Percentiles rank a stretch among this genome's conserved stretches.
These are phyloP conservation scores for Paspalum vaginatum DNA, from an alignment of 176 grass and related monocot genomes.

Conservation along the genomic window DNA sequence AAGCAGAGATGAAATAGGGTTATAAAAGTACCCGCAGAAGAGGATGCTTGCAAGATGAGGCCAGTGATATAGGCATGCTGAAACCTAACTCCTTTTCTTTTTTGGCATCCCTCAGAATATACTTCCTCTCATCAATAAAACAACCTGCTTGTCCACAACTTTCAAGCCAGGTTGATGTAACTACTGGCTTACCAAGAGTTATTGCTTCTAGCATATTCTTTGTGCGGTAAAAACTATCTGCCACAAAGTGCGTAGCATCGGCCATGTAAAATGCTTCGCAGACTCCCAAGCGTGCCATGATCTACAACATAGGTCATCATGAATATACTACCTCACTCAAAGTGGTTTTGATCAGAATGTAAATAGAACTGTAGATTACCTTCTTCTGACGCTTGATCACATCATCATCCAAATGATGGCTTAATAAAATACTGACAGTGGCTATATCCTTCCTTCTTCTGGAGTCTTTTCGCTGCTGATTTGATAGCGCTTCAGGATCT, in stretches of 20 bases:
- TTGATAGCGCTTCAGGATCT: slow-evolving; percentile 44
- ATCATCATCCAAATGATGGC: slow-evolving; percentile 78
- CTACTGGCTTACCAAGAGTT: slow-evolving; percentile 71
- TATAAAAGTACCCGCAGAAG: slow-evolving; percentile 66
- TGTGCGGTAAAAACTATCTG: slow-evolving; percentile 81
- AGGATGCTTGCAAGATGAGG: slow-evolving; percentile 61
- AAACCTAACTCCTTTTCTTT: slow-evolving; percentile 90
- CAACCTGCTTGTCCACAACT: slow-evolving; percentile 67
- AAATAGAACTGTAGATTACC: slow-evolving; percentile 52
- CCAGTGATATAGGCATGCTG: slow-evolving; percentile 74
- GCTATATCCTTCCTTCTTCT: slow-evolving; percentile 68
- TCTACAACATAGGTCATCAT: slow-evolving; percentile 49
- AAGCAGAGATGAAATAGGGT: slow-evolving; percentile 13
- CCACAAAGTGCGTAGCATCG: slow-evolving; percentile 89
- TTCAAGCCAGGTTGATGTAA: slow-evolving; percentile 88
- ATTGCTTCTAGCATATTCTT: slow-evolving; percentile 95
- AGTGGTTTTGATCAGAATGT: neutral
- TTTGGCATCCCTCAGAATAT: slow-evolving; percentile 77
- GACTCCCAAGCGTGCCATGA: slow-evolving; percentile 66
- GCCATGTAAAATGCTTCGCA: slow-evolving; percentile 57
- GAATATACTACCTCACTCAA: slow-evolving; percentile 25
- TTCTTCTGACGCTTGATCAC: slow-evolving; percentile 84
- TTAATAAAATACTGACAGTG: slow-evolving; percentile 67
- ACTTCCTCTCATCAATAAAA: slow-evolving; percentile 80
- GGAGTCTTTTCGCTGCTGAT: slow-evolving; percentile 49